Conservation (phyloP, 306 rosid species). For the Phaseolus lunatus region DNA sequence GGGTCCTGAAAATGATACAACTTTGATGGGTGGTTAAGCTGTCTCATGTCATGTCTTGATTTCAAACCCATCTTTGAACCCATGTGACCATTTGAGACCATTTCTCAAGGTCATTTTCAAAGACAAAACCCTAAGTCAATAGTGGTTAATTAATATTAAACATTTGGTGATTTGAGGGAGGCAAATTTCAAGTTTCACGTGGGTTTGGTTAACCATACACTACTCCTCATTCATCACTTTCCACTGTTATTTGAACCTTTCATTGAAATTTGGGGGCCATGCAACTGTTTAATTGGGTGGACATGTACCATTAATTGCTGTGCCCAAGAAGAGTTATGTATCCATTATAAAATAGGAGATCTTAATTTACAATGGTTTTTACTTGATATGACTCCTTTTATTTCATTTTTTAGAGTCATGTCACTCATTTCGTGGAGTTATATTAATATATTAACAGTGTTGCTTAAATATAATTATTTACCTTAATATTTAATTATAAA, state of each 20-base stretch:
- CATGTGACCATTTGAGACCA: conserved; percentile 33
- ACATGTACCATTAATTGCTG: conserved; percentile 13
- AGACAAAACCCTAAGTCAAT: conserved; percentile 48
- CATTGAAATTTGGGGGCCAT: conserved; percentile 43
- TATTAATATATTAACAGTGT: background rate
- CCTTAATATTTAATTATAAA: background rate
- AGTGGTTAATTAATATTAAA: conserved; percentile 43
- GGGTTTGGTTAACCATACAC: conserved; percentile 35
- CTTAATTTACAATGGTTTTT: background rate
- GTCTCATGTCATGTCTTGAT: conserved; percentile 33
- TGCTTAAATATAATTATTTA: background rate
- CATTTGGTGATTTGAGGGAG: conserved; percentile 33
- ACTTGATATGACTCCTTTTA: background rate
- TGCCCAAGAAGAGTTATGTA: background rate
- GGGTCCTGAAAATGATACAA: conserved; percentile 33
- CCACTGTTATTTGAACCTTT: conserved; percentile 18
- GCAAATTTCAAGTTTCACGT: conserved; percentile 41
- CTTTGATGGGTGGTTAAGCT: conserved; percentile 43
- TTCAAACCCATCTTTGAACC: conserved; percentile 28
- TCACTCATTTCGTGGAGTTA: background rate
- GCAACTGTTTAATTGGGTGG: conserved; percentile 23
- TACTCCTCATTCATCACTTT: conserved; percentile 9
- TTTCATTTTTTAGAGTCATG: background rate
- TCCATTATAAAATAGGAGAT: background rate
- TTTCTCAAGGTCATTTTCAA: conserved; percentile 39